phyloP scores from a whole-genome alignment of 768 basidiomycete genomes.

The Mycena albidolilacea region DNA sequence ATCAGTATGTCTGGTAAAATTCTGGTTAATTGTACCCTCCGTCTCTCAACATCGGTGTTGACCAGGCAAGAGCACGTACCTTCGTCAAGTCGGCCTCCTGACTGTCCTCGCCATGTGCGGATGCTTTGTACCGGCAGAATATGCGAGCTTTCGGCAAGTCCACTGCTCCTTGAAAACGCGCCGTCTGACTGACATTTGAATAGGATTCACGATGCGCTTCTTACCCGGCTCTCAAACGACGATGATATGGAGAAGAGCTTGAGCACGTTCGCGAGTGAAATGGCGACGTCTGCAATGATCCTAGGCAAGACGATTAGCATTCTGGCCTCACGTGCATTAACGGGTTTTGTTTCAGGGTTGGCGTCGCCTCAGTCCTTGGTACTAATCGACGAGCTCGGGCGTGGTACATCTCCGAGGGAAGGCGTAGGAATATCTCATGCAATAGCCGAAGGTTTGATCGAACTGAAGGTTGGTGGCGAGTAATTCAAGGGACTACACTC shows the following conservation, averaged over 20 bases:
- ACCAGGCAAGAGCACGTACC: conserved; percentile 92
- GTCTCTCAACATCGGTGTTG: conserved; percentile 6
- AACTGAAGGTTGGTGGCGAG: conserved; percentile 68
- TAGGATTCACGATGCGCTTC: conserved; percentile 86
- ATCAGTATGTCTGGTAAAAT: conserved; percentile 72
- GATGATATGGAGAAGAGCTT: conserved; percentile 91
- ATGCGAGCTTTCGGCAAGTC: conserved; percentile 85
- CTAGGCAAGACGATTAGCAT: conserved; percentile 63
- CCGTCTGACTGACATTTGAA: conserved; percentile 5
- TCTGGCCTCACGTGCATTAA: conserved; percentile 6
- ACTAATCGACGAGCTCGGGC: conserved; percentile 92
- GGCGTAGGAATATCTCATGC: conserved; percentile 89
- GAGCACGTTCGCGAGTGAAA: conserved; percentile 96
- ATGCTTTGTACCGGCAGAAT: conserved; percentile 94
- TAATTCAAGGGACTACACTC: not conserved
- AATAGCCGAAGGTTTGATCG: conserved; percentile 84
- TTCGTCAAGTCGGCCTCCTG: conserved; percentile 89
- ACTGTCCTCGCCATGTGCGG: conserved; percentile 91
- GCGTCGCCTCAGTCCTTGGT: conserved; percentile 81
- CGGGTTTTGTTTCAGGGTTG: conserved; percentile 62
- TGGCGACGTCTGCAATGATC: conserved; percentile 94
- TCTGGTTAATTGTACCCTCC: not conserved
- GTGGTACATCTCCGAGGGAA: conserved; percentile 90
- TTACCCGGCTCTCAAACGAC: conserved; percentile 93
- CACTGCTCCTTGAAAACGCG: not conserved